Base-by-base conservation (phyloP, 2,329 filamentous ascomycete genomes). In the Ophioceras dolichostomum region DNA sequence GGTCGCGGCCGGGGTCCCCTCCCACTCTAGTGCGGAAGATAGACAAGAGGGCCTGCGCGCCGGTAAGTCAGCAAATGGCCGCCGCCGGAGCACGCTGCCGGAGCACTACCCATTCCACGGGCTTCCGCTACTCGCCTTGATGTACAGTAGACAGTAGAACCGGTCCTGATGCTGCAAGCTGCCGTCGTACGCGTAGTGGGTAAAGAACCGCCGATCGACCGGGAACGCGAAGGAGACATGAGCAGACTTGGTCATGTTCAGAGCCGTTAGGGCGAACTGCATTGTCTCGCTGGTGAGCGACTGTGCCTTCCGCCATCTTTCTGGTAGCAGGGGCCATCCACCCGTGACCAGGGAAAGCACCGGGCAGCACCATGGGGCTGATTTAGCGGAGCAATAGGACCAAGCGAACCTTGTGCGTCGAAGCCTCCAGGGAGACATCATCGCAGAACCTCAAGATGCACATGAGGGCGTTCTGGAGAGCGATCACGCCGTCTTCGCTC, bases 371-470 rank as follows among this genome's bases (percentile, higher is more conserved):
- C n/a, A n/a, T n/a, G n/a, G n/a, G n/a, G n/a, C n/a, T n/a, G n/a
- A n/a, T n/a, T n/a, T n/a, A n/a, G n/a, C n/a, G n/a, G n/a, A 27
- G 24, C 19, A 14, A 17, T 21, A 21, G 14, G 26, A 36, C 17
- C 6, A 28, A 26, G 41, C 54, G 38, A 57, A 82, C 81, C 54
- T 71, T 74, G 49, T 85, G 79, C 44, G 68, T 73, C 47, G 71
- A 69, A 24, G 80, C 79, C 55, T 88, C 83, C 29, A 89, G 66
- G 19, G 76, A 82, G 16, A 89, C 82, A 32, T 80, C 74, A 47
- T 89, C 83, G 54, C 79, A 83, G 61, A 89, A 88, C 56, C 85
- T 86, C 50, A 74, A 73, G 19, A 89, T 67, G 54, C 83, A 89
- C 17, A 76, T 65, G 39, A 89, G 69, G 18, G 77, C 70, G 55